These are phyloP conservation scores for Lasiodiplodia hormozganensis DNA, from an alignment of 2,329 filamentous ascomycete genomes.

Conservation along the genomic window DNA sequence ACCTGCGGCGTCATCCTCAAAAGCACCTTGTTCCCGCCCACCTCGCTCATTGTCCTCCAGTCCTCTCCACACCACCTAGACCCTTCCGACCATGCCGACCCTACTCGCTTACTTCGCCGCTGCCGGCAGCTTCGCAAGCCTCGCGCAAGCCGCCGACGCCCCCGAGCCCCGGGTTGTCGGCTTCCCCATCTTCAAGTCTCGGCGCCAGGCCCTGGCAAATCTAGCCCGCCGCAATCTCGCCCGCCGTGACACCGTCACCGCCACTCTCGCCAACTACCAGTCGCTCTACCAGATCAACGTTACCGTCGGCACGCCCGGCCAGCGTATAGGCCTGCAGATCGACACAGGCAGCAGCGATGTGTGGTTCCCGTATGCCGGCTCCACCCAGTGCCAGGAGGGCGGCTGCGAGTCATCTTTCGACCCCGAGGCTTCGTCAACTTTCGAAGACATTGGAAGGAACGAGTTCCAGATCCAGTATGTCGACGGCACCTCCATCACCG, in stretches of 20 bases:
- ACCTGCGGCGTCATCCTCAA: not conserved
- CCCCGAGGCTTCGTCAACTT: conserved; percentile 14
- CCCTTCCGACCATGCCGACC: conserved; percentile 11
- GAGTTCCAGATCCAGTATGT: conserved; percentile 26
- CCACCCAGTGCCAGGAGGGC: not conserved
- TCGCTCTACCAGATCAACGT: conserved; percentile 29
- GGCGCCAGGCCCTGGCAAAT: not conserved
- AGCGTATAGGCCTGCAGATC: conserved; percentile 22
- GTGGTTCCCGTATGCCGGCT: conserved; percentile 19
- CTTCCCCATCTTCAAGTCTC: conserved; percentile 23
- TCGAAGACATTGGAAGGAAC: conserved; percentile 13
- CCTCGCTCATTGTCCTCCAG: not conserved
- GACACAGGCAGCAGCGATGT: conserved; percentile 28
- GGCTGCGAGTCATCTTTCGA: conserved; percentile 11
- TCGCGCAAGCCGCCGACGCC: conserved; percentile 8
- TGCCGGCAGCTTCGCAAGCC: conserved; percentile 4
- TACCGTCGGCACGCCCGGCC: conserved; percentile 30
- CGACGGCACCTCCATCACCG: conserved; percentile 22
- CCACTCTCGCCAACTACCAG: conserved; percentile 5
- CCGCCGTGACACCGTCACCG: conserved; percentile 19
- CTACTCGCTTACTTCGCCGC: conserved; percentile 8
- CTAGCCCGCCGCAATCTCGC: conserved; percentile 14
- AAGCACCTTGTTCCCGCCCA: not conserved
- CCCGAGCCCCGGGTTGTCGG: conserved; percentile 17
- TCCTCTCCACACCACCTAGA: not conserved